Evolutionary conservation across 208 protist genomes (phyloP).

Genomic region (Crithidia bombi): DNA sequence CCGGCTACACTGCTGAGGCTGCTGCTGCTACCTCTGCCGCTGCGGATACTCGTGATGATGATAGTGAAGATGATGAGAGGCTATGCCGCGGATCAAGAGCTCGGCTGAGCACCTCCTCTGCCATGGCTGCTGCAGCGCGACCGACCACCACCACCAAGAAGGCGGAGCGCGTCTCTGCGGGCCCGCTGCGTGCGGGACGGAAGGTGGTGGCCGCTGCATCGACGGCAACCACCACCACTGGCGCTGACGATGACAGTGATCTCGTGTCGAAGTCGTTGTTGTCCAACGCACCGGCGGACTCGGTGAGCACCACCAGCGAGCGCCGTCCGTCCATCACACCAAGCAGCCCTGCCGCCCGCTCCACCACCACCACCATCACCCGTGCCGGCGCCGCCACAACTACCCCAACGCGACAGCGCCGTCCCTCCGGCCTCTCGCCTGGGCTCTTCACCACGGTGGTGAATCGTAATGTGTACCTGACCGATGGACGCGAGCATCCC

Average conservation of each 20-base stretch:
- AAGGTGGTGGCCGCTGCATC: background rate
- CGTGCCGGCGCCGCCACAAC: no score
- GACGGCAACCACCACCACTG: background rate
- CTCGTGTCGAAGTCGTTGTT: background rate
- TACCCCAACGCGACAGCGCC: constrained; percentile 3
- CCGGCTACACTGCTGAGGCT: background rate
- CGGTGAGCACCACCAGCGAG: background rate
- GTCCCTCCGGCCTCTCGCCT: constrained; percentile 10
- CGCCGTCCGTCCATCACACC: background rate
- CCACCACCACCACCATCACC: no score
- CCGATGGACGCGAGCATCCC: constrained; percentile 8
- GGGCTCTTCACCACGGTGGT: constrained; percentile 16
- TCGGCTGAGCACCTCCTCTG: background rate
- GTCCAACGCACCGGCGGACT: background rate
- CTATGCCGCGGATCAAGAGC: background rate
- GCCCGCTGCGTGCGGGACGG: constrained; percentile 3
- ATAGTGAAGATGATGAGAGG: background rate
- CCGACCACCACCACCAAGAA: constrained; percentile 12
- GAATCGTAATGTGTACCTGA: constrained; percentile 14
- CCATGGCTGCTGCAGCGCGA: background rate
- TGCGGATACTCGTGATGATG: no score
- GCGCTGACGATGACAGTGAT: background rate
- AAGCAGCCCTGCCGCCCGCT: background rate
- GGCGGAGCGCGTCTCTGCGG: background rate
- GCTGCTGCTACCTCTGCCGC: background rate